Percentiles rank a stretch among this genome's conserved stretches.
Evolutionary conservation across 2,329 filamentous ascomycete genomes (phyloP).

Genomic region (Boeremia exigua): DNA sequence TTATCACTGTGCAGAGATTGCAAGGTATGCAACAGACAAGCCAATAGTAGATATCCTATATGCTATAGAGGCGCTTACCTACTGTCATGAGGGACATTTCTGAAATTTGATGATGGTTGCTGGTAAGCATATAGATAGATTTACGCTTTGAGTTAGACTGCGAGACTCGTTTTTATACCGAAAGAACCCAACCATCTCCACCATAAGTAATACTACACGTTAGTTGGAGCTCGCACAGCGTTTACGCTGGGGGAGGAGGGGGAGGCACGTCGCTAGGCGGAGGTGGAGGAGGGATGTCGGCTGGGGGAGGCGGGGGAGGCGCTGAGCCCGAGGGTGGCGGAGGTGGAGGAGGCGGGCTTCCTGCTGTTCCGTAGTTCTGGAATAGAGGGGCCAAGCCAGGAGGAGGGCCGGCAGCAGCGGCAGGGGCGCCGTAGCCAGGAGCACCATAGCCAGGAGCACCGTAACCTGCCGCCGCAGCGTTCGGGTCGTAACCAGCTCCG

Average conservation of each 20-base stretch:
- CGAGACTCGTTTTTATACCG: slow-evolving; percentile 4
- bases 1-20: background rate
- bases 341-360: slow-evolving; percentile 66
- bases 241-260: slow-evolving; percentile 38
- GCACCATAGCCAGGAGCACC: slow-evolving; percentile 51
- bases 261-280: slow-evolving; percentile 67
- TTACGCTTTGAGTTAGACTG: background rate
- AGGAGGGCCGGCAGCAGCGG: slow-evolving; percentile 53
- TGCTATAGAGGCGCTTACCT: slow-evolving; percentile 4
- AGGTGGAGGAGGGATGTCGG: slow-evolving; percentile 60
- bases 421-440: slow-evolving; percentile 49
- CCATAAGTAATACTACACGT: slow-evolving; percentile 3
- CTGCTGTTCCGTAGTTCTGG: slow-evolving; percentile 66
- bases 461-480: slow-evolving; percentile 28
- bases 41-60: background rate
- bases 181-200: background rate
- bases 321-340: slow-evolving; percentile 65
- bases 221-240: background rate
- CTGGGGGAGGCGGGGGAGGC: slow-evolving; percentile 67
- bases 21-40: background rate
- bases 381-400: slow-evolving; percentile 69
- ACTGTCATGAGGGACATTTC: background rate
- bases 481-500: slow-evolving; percentile 37
- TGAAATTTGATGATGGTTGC: background rate
- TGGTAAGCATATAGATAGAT: background rate